A percentile compares a stretch with the other conserved stretches of the same genome.
phyloP scores from a whole-genome alignment of 208 protist genomes.

The Trypanosoma caninum region DNA sequence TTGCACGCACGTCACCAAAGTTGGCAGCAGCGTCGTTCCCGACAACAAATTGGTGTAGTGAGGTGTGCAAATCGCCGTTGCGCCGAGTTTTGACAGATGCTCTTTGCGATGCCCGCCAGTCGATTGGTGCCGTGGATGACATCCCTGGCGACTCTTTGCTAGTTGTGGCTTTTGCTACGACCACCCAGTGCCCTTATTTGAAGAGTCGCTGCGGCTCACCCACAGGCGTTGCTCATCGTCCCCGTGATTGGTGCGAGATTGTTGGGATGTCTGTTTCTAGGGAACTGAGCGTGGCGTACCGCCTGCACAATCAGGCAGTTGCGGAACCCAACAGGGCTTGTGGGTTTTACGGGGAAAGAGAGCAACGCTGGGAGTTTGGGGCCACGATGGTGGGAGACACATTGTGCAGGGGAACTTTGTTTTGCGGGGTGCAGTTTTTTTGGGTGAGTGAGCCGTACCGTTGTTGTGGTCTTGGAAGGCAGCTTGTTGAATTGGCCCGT shows the following conservation, averaged over 20 bases:
- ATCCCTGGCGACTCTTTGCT: slow-evolving; percentile 19
- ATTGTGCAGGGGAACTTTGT: slow-evolving; percentile 30
- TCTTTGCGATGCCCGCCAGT: slow-evolving; percentile 3
- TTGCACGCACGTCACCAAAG: not conserved
- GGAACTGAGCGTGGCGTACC: slow-evolving; percentile 17
- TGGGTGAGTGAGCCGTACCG: slow-evolving; percentile 41
- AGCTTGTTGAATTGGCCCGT: slow-evolving; percentile 36
- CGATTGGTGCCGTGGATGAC: slow-evolving; percentile 29
- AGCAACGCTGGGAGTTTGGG: slow-evolving; percentile 2
- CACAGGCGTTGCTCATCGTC: not conserved
- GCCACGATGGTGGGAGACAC: slow-evolving; percentile 25
- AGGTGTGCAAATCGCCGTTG: not conserved
- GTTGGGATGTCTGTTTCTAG: slow-evolving; percentile 25
- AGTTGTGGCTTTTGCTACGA: slow-evolving; percentile 12
- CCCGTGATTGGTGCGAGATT: not conserved
- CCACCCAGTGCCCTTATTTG: not conserved
- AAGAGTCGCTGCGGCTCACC: not conserved
- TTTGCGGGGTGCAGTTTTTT: slow-evolving; percentile 59
- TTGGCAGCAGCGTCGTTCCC: not conserved
- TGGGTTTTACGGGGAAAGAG: not conserved
- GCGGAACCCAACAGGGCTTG: not conserved
- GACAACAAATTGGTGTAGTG: not conserved
- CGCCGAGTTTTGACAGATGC: not conserved
- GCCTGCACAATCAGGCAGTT: slow-evolving; percentile 4
- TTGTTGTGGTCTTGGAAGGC: slow-evolving; percentile 27